Evolutionary conservation across 2,329 filamentous ascomycete genomes (phyloP).

Genomic region (Arachnopeziza araneosa): DNA sequence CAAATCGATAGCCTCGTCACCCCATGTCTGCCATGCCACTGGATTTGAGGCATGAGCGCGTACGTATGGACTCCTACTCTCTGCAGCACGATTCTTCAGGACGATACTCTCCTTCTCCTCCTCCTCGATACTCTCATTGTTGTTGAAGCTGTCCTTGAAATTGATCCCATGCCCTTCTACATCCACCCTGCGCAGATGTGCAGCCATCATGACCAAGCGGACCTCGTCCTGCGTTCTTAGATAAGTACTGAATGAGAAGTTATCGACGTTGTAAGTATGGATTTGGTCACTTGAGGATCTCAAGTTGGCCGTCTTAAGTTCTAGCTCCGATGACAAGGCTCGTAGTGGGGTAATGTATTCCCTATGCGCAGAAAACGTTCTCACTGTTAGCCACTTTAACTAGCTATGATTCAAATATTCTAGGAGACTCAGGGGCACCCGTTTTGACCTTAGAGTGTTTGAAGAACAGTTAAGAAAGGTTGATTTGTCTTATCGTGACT

Average conservation of each 20-base stretch:
- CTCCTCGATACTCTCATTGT: constrained; percentile 2
- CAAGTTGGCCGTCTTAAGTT: no score
- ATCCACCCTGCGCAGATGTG: constrained; percentile 22
- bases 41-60: constrained; percentile 72
- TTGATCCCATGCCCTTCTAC: constrained; percentile 21
- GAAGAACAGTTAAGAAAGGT: background rate
- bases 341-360: background rate
- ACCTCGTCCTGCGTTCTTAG: background rate
- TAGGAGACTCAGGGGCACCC: no score
- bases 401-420: no score
- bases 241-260: background rate
- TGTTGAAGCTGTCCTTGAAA: constrained; percentile 13
- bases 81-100: constrained; percentile 50
- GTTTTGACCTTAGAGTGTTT: no score
- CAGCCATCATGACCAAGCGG: constrained; percentile 22
- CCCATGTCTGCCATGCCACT: constrained; percentile 89
- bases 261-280: background rate
- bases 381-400: background rate
- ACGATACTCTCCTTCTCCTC: constrained; percentile 14
- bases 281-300: background rate
- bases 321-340: no score
- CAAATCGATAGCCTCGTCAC: constrained; percentile 66
- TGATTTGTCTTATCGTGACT: background rate
- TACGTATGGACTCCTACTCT: constrained; percentile 64
- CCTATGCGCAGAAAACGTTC: background rate